phyloP scores from a whole-genome alignment of 139 green algal species.

The Ettlia oleoabundans region DNA sequence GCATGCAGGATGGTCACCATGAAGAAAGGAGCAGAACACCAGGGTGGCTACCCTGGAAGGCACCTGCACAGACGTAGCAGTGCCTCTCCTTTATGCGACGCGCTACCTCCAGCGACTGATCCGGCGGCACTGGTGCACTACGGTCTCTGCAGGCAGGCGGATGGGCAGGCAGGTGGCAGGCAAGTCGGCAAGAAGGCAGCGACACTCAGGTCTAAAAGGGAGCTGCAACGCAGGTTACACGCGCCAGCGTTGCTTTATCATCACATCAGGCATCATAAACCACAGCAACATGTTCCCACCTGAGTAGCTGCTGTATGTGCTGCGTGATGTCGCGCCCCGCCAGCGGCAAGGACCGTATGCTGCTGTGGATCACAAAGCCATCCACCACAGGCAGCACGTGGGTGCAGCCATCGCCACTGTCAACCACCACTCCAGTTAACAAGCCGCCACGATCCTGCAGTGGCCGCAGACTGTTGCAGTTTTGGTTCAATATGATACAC shows the following conservation, averaged over 20 bases:
- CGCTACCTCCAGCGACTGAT: constrained; percentile 71
- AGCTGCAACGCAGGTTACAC: too few relatives aligned
- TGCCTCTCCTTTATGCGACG: constrained; percentile 75
- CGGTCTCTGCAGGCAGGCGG: too few relatives aligned
- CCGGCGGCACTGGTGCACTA: constrained; percentile 60
- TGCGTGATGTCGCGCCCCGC: constrained; percentile 68
- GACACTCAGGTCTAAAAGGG: too few relatives aligned
- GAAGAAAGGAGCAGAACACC: background rate
- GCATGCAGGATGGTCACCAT: too few relatives aligned
- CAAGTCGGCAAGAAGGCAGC: too few relatives aligned
- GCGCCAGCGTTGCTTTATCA: too few relatives aligned
- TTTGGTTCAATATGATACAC: too few relatives aligned
- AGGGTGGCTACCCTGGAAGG: background rate
- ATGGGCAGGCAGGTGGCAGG: too few relatives aligned
- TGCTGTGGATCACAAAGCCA: constrained; percentile 75
- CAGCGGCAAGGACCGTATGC: constrained; percentile 73
- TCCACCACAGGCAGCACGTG: constrained; percentile 82
- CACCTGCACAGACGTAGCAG: constrained; percentile 66
- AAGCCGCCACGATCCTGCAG: constrained; percentile 21
- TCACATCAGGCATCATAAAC: too few relatives aligned
- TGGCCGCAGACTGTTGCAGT: background rate
- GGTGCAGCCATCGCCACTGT: constrained; percentile 80
- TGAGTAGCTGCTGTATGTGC: constrained; percentile 65
- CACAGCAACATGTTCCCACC: too few relatives aligned
- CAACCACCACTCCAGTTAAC: constrained; percentile 81